These are phyloP conservation scores for Aspergillus avenaceus DNA, from an alignment of 495 filamentous ascomycete genomes.

Conservation along the genomic window DNA sequence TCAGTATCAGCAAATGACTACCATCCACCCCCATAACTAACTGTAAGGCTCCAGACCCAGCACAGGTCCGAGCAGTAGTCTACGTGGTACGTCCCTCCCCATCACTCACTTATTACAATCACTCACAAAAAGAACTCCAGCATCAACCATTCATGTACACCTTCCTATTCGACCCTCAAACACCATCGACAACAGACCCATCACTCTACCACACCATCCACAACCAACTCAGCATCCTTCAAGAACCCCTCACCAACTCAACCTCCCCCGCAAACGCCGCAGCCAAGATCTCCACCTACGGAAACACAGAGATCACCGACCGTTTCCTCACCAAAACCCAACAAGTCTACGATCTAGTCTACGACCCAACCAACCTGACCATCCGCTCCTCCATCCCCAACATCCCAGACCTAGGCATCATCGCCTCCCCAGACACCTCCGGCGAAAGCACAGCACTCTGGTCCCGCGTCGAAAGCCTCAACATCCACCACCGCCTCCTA, in stretches of 20 bases:
- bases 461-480: constrained; percentile 86
- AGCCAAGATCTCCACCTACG: constrained; percentile 40
- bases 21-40: background rate
- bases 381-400: constrained; percentile 85
- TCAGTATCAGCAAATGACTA: background rate
- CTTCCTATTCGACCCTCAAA: constrained; percentile 74
- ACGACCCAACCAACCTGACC: constrained; percentile 71
- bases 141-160: constrained; percentile 88
- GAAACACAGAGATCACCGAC: constrained; percentile 22
- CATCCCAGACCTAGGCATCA: constrained; percentile 62
- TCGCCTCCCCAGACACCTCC: constrained; percentile 4
- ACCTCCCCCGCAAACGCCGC: constrained; percentile 55
- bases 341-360: constrained; percentile 79
- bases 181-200: constrained; percentile 60
- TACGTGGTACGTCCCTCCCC: constrained; percentile 48
- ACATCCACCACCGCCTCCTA: constrained; percentile 81
- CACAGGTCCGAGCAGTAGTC: constrained; percentile 67
- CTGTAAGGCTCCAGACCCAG: constrained; percentile 7
- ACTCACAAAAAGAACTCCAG: constrained; percentile 15
- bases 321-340: constrained; percentile 26
- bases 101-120: background rate
- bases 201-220: constrained; percentile 79
- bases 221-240: constrained; percentile 73
- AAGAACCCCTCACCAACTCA: constrained; percentile 62
- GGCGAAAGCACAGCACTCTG: constrained; percentile 33